Evolutionary conservation across 257 asterid species (phyloP).

Genomic region (Vinca minor): DNA sequence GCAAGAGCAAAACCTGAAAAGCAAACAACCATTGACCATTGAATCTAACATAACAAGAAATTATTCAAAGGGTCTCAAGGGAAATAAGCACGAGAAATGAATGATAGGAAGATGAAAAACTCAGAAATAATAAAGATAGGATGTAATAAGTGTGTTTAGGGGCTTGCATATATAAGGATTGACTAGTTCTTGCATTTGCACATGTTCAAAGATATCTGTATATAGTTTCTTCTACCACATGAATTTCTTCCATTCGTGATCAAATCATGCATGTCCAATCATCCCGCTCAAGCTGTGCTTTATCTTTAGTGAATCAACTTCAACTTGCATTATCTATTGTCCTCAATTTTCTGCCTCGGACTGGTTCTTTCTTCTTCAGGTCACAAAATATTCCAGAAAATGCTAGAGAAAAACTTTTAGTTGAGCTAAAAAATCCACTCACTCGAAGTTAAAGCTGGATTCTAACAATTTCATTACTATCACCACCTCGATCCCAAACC

Average conservation of each 20-base stretch:
- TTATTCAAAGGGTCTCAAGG: not conserved
- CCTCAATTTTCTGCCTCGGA: not conserved
- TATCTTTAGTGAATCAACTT: not conserved
- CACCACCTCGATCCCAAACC: not conserved
- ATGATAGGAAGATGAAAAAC: not conserved
- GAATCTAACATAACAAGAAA: not conserved
- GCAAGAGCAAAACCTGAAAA: constrained; percentile 98
- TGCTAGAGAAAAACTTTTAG: not conserved
- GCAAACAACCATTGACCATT: not conserved
- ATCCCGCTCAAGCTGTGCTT: not conserved
- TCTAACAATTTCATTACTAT: not conserved
- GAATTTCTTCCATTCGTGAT: not conserved
- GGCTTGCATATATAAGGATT: not conserved
- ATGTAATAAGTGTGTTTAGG: not conserved
- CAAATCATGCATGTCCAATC: not conserved
- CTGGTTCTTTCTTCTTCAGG: not conserved
- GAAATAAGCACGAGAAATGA: not conserved
- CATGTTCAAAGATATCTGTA: not conserved
- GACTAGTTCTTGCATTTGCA: not conserved
- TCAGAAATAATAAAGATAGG: not conserved
- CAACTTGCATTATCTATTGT: not conserved
- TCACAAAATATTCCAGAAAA: not conserved
- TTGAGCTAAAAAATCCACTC: not conserved
- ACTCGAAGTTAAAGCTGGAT: not conserved
- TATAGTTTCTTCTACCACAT: not conserved